Evolutionary conservation across 1,284 basidiomycete genomes (phyloP), one percentile per base, ranked within the genome.

Genomic region (Afroboletus lepidellus): DNA sequence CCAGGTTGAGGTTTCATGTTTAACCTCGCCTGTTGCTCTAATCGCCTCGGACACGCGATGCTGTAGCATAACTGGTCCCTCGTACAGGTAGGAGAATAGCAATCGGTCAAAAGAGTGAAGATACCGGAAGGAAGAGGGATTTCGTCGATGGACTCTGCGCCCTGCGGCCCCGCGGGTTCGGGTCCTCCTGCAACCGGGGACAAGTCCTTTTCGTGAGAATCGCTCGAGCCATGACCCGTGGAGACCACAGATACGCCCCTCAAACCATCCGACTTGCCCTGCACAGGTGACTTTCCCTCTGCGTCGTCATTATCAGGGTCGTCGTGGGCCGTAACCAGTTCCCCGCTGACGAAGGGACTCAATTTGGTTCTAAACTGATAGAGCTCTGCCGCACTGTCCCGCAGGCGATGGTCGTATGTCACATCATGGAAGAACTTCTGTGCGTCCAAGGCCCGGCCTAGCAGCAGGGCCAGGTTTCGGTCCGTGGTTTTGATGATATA

Each of bases 381-480:
- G 27, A 99, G 74, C 72, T 99, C 97, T 57, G 83, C 79, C 3
- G 86, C 77, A 60, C 86, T 93, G 72, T 99, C 97, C 46, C 97
- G 80, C 57, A 99, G 70, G 13, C 96, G 86, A 70, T 99, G 97
- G 66, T 98, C 95, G 69, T 99, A 99, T 8, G 96, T 98, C 58
- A 99, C 97, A 65, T 98, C 97, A 70, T 99, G 97, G 70, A 99
- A 99, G 75, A 96, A 98, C 74, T 98, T 99, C 74, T 99, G 97
- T 13, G 94, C 91, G 67, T 99, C 97, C 51, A 99, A 78, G 6
- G 96, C 94, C 44, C 97, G 83, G 13, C 97, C 97, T 11, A 99
- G 81, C 3, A 99, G 78, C 41, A 99, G 74, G 5, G 97, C 97
- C 21, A 99, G 81, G 70, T 98, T 98, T 18, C 97, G 83, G 72